Base-by-base conservation (phyloP, 1,139 yeast genomes). In the Candida frijolesensis region DNA sequence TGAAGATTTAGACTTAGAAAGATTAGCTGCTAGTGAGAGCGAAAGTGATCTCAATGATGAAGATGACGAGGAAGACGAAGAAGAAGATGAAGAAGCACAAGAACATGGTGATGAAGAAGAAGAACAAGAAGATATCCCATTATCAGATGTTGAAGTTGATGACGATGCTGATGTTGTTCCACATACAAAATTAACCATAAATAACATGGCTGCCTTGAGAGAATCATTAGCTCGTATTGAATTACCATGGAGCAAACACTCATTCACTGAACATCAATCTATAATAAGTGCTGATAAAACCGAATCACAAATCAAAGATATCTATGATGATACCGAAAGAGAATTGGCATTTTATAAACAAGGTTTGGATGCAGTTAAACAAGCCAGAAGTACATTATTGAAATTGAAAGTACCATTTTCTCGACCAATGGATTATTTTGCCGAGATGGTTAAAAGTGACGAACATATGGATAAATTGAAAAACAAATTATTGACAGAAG, bases 401-500 rank as follows among this genome's bases (percentile, higher is more conserved):
- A 83, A 82, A 66, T 78, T 85, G 59, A 85, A 86, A 64, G 84
- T 91, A 22, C 94, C 97, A 52, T 94, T 94, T 68, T 79, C 96
- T 38, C 84, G 99, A 68, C 99, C 99, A 29, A 74, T 83, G 62
- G 99, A 94, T 68, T 94, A 89, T 69, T 94, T 94, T 72, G 99
- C 99, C 10, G 99, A 94, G 71, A 94, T 94, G 99, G 89, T 91
- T 56, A 94, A 94, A 76, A 87, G 92, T 54, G 99, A 94, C 68
- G 97, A 91, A 68, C 99, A 94, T 70, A 94, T 94, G 99, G 97
- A 91, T 65, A 89, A 84, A 71, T 80, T 94, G 63, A 91, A 90
- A 78, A 76, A 78, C 65, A 90, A 89, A 70, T 79, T 94, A 61
- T 78, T 91, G 44, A 81, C 83, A 55, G 97, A 90, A 65, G 97